phyloP scores from a whole-genome alignment of 768 basidiomycete species.

The Pulveroboletus sp. region DNA sequence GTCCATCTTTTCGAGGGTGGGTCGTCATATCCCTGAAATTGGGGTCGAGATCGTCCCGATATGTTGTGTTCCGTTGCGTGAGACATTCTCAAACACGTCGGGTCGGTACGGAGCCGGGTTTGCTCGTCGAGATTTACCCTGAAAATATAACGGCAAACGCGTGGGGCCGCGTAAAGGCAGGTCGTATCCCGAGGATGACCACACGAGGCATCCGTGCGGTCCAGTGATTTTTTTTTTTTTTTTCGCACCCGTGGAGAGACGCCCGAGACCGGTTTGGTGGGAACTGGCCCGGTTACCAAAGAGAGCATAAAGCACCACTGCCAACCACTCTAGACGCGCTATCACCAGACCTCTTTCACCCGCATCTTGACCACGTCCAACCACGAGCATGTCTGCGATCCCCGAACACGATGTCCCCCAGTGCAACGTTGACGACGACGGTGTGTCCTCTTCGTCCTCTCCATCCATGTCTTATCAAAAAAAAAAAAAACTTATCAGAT shows the following conservation, averaged over 20 bases:
- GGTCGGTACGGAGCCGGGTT: not conserved
- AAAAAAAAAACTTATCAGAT: constrained; percentile 33
- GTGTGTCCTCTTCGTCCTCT: constrained; percentile 13
- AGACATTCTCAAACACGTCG: not conserved
- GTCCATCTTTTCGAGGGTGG: constrained; percentile 4
- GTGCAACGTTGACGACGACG: constrained; percentile 36
- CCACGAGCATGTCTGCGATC: constrained; percentile 22
- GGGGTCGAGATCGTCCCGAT: constrained; percentile 6
- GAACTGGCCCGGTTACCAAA: constrained; percentile 34
- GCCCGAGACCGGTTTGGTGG: constrained; percentile 26
- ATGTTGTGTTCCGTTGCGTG: not conserved
- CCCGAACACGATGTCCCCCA: constrained; percentile 25
- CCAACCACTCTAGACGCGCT: constrained; percentile 25
- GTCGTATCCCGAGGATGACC: constrained; percentile 7
- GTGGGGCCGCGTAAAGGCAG: too few species aligned
- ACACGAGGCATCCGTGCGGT: constrained; percentile 28
- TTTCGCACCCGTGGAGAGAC: not conserved
- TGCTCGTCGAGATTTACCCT: too few species aligned
- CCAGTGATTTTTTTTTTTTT: not conserved
- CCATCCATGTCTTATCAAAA: constrained; percentile 8
- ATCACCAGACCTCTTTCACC: constrained; percentile 20
- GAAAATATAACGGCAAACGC: too few species aligned
- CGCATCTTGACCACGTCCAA: constrained; percentile 10
- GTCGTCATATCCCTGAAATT: not conserved
- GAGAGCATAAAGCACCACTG: constrained; percentile 32